These are phyloP conservation scores for Chrysoporthe cubensis DNA, from an alignment of 2,329 filamentous ascomycete genomes.

Conservation along the genomic window DNA sequence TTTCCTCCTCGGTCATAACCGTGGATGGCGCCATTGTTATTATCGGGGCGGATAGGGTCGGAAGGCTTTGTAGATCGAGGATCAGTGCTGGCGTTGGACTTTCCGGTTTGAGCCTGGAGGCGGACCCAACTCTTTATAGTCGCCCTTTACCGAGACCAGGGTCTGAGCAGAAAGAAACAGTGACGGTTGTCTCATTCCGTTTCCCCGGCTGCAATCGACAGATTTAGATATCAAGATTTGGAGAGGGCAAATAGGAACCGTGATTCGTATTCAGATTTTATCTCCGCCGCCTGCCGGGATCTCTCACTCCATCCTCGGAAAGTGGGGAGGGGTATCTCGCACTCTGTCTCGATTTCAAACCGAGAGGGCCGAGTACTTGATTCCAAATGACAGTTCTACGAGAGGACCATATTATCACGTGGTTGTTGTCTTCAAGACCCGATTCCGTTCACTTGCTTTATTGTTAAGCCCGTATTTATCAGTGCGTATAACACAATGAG, in stretches of 20 bases:
- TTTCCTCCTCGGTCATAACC: neutral
- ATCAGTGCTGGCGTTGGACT: neutral
- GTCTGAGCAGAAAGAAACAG: neutral
- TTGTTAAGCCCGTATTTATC: neutral
- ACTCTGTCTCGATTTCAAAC: neutral
- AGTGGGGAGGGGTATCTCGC: constrained; percentile 1
- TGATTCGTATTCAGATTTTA: neutral
- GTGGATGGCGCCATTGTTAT: neutral
- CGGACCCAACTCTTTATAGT: neutral
- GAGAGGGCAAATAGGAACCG: neutral
- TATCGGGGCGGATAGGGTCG: neutral
- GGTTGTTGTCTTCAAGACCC: neutral
- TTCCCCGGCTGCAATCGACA: too few species aligned
- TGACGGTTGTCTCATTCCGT: neutral
- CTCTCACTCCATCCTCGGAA: neutral
- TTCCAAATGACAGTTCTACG: neutral
- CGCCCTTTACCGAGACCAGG: neutral
- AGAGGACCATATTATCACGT: neutral
- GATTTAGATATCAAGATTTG: too few species aligned
- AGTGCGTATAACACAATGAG: neutral
- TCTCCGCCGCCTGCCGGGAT: neutral
- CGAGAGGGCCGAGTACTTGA: neutral
- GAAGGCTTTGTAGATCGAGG: neutral
- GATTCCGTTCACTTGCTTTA: neutral
- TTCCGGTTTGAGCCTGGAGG: neutral